Evolutionary conservation across 2,329 filamentous ascomycete genomes (phyloP).

Genomic region (Scytalidium sp.): DNA sequence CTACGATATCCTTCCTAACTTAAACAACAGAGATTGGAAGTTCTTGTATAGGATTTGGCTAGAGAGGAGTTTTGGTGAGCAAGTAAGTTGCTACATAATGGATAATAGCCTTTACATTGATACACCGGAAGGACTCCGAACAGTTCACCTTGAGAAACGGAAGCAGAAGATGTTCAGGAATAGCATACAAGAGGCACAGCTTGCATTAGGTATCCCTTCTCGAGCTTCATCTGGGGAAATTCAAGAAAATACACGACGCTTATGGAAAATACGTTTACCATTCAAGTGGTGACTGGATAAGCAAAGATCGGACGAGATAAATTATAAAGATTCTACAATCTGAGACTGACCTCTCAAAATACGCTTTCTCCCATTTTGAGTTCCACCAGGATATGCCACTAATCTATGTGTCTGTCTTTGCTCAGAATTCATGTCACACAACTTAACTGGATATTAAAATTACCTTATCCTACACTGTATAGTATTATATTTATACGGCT

Average conservation of each 20-base stretch:
- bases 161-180: background rate
- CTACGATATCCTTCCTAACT: background rate
- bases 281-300: background rate
- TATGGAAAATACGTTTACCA: background rate
- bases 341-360: too few species aligned
- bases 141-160: background rate
- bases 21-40: background rate
- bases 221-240: background rate
- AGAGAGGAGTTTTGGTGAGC: background rate
- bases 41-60: background rate
- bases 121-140: background rate
- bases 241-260: background rate
- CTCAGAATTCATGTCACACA: too few species aligned
- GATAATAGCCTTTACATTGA: background rate
- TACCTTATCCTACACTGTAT: too few species aligned
- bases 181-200: background rate
- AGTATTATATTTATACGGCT: background rate
- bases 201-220: background rate
- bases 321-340: too few species aligned
- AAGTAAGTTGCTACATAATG: background rate
- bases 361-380: too few species aligned
- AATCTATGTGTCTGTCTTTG: too few species aligned
- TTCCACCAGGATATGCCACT: too few species aligned
- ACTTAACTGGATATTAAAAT: too few species aligned
- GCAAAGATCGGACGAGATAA: background rate